Conservation (phyloP, 129 eudicot genomes). For the sunflower (Helianthus annuus) region HanXRQr2.0-SUNRISE NC_035447.2:123138261-123138760, state of each 20-base stretch:
- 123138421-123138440: not conserved
- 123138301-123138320: constrained; percentile 72
- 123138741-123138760: too few species aligned
- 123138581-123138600: not conserved
- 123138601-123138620: not conserved
- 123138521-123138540: not conserved
- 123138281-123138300: not conserved
- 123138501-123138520: not conserved
- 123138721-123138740: too few species aligned
- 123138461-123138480: not conserved
- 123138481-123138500: not conserved
- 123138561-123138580: not conserved
- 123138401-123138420: constrained; percentile 2
- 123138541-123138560: not conserved
- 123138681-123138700: too few species aligned
- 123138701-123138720: too few species aligned
- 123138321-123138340: constrained; percentile 78
- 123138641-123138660: too few species aligned
- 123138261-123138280: constrained; percentile 32
- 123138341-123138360: constrained; percentile 59
- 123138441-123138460: not conserved
- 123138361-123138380: constrained; percentile 60
- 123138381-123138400: constrained; percentile 58
- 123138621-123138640: not conserved
- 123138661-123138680: too few species aligned